Base-by-base conservation (phyloP, 2,329 filamentous ascomycete species). In the Cladorrhinum sp. region DNA sequence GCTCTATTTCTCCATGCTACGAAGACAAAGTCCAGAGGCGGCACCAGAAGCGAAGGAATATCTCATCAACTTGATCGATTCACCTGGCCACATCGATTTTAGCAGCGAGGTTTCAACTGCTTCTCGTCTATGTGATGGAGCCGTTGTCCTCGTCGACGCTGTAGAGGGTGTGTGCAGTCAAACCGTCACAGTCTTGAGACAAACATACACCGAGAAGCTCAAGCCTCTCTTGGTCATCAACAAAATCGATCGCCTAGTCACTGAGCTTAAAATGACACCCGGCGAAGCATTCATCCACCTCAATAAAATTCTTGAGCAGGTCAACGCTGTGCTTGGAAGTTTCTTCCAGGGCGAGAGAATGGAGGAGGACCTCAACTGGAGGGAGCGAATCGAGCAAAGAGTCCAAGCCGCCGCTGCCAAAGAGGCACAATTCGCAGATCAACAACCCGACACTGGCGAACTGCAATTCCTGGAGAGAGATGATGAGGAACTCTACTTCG, bases 101-200 rank as follows among this genome's bases (percentile, higher is more conserved):
- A 97, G 93, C 78, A 96, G 92, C 66, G 95, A 99, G 73, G 95
- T 99, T 0, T 98, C 93, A 0, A 98, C 94, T 1, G 95, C 95
- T 1, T 98, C 94, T 9, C 84, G 95, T 58, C 80, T 99, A 18
- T 98, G 95, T 69, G 95, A 99, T 73, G 95, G 95, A 39, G 95
- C 95, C 6, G 86, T 98, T 9, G 91, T 99, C 10, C 80, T 99
- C 28, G 93, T 99, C 20, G 95, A 99, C 75, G 95, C 94, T 3
- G 95, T 99, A 0, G 95, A 99, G 74, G 95, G 95, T 55, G 95
- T 99, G 2, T 99, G 95, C 80, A 97, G 93, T 76, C 95, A 99
- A 77, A 99, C 95, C 0, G 95, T 99, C 39, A 99, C 95, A 0
- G 95, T 99, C 16, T 81, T 99, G 60, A 87, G 95, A 36, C 95